phyloP scores from a whole-genome alignment of 371 early-diverging fungal genomes.

The Parasitella parasitica region DNA sequence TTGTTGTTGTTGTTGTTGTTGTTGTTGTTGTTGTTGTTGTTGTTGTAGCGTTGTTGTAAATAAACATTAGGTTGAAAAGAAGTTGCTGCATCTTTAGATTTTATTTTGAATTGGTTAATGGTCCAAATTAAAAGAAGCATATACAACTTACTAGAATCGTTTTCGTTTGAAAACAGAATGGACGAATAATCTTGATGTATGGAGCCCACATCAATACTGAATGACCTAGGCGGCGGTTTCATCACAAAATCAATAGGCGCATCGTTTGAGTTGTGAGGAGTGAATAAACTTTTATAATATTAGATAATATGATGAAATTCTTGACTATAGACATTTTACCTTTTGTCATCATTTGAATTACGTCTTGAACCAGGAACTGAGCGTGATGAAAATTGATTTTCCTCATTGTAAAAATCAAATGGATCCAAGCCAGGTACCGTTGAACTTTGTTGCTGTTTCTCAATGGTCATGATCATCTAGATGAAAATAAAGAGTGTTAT shows the following conservation, averaged over 20 bases:
- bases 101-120: neutral
- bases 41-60: constrained; percentile 8
- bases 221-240: constrained; percentile 26
- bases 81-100: neutral
- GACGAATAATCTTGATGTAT: constrained; percentile 15
- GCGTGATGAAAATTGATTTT: constrained; percentile 11
- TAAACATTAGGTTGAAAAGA: constrained; percentile 1
- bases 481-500: neutral
- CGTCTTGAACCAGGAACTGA: constrained; percentile 41
- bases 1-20: no score
- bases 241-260: constrained; percentile 16
- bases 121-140: neutral
- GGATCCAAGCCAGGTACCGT: neutral
- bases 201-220: constrained; percentile 37
- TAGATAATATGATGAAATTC: neutral
- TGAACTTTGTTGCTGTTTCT: constrained; percentile 9
- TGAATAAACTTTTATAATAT: neutral
- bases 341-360: constrained; percentile 34
- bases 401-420: constrained; percentile 8
- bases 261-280: neutral
- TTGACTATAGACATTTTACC: neutral
- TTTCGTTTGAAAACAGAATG: neutral
- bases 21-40: no score
- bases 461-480: constrained; percentile 16
- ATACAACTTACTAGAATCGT: constrained; percentile 1